Evolutionary conservation across 345 rosid genomes (phyloP), one percentile per base, ranked within the genome.

Genomic region (Microthlaspi erraticum): DNA sequence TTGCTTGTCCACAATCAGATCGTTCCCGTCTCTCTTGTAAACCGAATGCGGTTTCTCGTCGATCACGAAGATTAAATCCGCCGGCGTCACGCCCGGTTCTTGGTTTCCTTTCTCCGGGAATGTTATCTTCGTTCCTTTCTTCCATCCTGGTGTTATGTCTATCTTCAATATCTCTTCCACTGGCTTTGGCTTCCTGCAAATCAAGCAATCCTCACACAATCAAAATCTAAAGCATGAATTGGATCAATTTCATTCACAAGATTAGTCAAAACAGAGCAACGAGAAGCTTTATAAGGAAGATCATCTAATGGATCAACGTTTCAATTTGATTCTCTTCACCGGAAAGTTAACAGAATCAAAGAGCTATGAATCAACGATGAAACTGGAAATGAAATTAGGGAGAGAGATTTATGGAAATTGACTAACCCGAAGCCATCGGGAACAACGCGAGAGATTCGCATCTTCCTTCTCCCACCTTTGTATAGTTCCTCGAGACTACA

Each of bases 401-500:
- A 23, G 33, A 51, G 46, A 13, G 0, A 50, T 20, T 20, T 10
- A 17, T 3, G n/a, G 38, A 49, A 48, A 23, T 23, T 0, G 10
- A 77, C 79, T 53, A 68, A 91, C 98, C 95, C 93, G 39, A 82
- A 69, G 65, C 79, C 86, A 78, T 88, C 93, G 3, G 83, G 84
- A 45, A 85, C 88, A 58, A 80, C 78, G 64, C 96, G 86, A 10
- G 96, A 86, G 55, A 93, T 91, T 73, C 74, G 81, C 97, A 91
- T 84, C 80, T 89, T 93, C 76, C 85, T 85, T 26, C 84, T 84
- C 19, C 86, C 87, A 16, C 98, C 98, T 36, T 83, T 79, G 48
- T 86, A 91, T 36, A 93, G 80, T 60, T 93, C 97, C 70, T 93
- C 96, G 57, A 93, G 83, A 55, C 71, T 85, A 65, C 99, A 91